A percentile compares a stretch with the other conserved stretches of the same genome.
Evolutionary conservation across 2,329 filamentous ascomycete species (phyloP).

Genomic region (Lasiodiplodia theobromae): DNA sequence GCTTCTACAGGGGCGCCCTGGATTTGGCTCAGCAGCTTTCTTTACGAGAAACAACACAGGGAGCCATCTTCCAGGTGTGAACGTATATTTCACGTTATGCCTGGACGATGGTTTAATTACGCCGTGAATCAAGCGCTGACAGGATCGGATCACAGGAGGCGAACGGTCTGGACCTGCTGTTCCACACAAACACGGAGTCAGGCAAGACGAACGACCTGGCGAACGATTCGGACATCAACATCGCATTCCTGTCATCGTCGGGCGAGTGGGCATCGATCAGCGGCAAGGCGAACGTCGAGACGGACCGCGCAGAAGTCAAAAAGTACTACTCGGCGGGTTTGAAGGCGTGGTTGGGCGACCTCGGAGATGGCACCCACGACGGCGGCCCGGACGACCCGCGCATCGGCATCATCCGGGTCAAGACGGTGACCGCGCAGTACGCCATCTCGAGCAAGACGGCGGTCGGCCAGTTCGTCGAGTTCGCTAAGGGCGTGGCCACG

Average conservation of each 20-base stretch:
- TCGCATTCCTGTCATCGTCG: constrained; percentile 76
- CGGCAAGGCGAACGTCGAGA: constrained; percentile 73
- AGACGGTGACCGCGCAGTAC: constrained; percentile 76
- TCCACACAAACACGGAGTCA: constrained; percentile 90
- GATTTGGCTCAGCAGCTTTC: too few relatives aligned
- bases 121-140: constrained; percentile 12
- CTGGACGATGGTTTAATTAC: too few relatives aligned
- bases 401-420: constrained; percentile 81
- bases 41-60: too few relatives aligned
- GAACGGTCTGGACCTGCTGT: constrained; percentile 81
- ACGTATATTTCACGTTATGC: too few relatives aligned
- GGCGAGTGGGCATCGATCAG: constrained; percentile 89
- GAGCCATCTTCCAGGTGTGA: too few relatives aligned
- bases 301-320: constrained; percentile 71
- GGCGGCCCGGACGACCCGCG: constrained; percentile 82
- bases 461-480: constrained; percentile 70
- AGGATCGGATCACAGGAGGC: constrained; percentile 66
- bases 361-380: constrained; percentile 80
- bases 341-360: constrained; percentile 86
- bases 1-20: not conserved
- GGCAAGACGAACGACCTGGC: constrained; percentile 85
- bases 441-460: constrained; percentile 68
- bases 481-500: constrained; percentile 77
- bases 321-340: constrained; percentile 74
- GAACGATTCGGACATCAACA: constrained; percentile 76